phyloP scores from a whole-genome alignment of 2,329 filamentous ascomycete genomes.

The Cryphonectria naterciae region DNA sequence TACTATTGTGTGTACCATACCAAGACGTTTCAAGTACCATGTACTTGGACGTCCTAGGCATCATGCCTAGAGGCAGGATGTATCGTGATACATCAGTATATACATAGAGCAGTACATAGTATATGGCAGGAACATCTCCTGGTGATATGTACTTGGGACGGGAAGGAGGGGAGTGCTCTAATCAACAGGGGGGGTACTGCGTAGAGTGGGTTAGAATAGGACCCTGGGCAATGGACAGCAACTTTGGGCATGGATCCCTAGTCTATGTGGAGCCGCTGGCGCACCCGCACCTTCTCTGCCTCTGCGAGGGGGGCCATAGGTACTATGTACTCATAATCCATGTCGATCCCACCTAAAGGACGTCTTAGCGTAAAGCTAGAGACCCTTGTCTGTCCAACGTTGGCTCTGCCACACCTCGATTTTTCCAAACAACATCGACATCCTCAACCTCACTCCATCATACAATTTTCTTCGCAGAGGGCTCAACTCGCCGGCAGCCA shows the following conservation, averaged over 20 bases:
- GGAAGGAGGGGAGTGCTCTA: background rate
- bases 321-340: too few species aligned
- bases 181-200: background rate
- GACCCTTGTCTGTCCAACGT: constrained; percentile 22
- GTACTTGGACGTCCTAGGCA: background rate
- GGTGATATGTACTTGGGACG: background rate
- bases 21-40: background rate
- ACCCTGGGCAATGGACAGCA: background rate
- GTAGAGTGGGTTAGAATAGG: background rate
- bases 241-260: background rate
- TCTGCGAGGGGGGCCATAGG: background rate
- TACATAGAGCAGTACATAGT: background rate
- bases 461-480: background rate
- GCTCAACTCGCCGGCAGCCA: background rate
- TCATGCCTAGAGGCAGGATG: too few species aligned
- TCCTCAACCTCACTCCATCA: background rate
- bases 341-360: constrained; percentile 16
- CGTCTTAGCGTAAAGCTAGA: constrained; percentile 26
- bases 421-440: constrained; percentile 11
- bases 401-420: constrained; percentile 24
- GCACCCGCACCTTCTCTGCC: constrained; percentile 9
- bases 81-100: background rate
- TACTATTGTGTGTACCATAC: background rate
- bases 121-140: background rate
- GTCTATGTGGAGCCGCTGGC: background rate